Percentiles rank a stretch among this genome's conserved stretches.
These are phyloP conservation scores for Aspergillus cejpii DNA, from an alignment of 2,329 filamentous ascomycete genomes.

Conservation along the genomic window DNA sequence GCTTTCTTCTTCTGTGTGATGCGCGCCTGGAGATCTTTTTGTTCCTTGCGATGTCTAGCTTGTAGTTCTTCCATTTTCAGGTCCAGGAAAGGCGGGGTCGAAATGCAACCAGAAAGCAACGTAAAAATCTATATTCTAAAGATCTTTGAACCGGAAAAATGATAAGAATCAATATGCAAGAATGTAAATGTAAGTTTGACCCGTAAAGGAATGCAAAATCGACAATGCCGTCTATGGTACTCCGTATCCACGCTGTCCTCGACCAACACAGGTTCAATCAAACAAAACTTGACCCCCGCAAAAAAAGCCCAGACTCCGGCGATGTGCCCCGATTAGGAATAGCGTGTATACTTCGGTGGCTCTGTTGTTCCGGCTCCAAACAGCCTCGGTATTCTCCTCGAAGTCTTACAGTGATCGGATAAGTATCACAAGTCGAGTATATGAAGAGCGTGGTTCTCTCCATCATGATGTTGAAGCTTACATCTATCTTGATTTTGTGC, in stretches of 20 bases:
- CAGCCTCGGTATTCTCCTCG: constrained; percentile 24
- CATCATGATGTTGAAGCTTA: constrained; percentile 1
- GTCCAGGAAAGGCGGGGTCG: background rate
- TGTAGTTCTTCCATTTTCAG: constrained; percentile 65
- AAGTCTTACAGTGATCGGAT: constrained; percentile 20
- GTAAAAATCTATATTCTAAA: background rate
- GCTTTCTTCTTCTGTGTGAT: constrained; percentile 96
- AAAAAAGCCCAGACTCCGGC: background rate
- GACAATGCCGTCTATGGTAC: background rate
- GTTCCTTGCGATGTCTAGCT: constrained; percentile 77
- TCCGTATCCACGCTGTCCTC: background rate
- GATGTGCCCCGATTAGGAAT: constrained; percentile 15
- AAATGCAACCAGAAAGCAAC: background rate
- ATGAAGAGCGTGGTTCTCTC: background rate
- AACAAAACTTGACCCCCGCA: background rate
- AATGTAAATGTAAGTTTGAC: background rate
- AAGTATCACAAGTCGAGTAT: constrained; percentile 8
- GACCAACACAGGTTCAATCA: background rate
- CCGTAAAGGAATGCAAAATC: constrained; percentile 4
- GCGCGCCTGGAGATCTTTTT: constrained; percentile 73
- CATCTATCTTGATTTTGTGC: background rate
- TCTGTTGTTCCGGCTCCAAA: constrained; percentile 8
- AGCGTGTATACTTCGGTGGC: constrained; percentile 7
- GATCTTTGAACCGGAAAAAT: background rate
- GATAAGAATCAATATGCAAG: constrained; percentile 7